Conservation (phyloP, 345 rosid species). For the Sapria himalayana region DNA sequence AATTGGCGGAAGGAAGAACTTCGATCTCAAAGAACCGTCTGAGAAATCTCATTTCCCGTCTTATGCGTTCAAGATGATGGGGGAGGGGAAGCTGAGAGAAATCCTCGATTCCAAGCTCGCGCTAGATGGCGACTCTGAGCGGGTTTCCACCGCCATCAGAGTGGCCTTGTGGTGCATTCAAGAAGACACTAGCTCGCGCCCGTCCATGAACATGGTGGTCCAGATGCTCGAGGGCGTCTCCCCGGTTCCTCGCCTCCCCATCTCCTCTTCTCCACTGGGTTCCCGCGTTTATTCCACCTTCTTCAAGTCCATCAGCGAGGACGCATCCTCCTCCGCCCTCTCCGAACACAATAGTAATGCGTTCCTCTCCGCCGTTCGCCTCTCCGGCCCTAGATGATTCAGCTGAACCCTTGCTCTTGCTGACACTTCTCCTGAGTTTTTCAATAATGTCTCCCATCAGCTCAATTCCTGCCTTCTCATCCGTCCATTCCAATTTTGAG, state of each 20-base stretch:
- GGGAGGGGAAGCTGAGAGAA: conserved; percentile 53
- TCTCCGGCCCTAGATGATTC: conserved; percentile 86
- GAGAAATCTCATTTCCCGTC: conserved; percentile 81
- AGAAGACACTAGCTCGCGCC: conserved; percentile 66
- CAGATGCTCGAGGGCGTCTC: conserved; percentile 90
- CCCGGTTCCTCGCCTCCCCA: conserved; percentile 40
- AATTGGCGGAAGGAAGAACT: conserved; percentile 78
- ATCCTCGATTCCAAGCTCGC: conserved; percentile 41
- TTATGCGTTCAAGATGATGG: conserved; percentile 75
- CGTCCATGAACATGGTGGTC: conserved; percentile 67
- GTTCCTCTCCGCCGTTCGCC: conserved; percentile 50
- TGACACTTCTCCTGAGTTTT: too few relatives aligned
- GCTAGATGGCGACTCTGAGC: conserved; percentile 21
- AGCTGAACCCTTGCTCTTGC: too few relatives aligned
- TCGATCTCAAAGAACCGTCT: conserved; percentile 26
- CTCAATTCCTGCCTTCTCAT: too few relatives aligned
- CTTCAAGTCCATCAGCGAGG: conserved; percentile 30
- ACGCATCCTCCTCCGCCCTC: conserved; percentile 52
- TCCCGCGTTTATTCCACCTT: conserved; percentile 30
- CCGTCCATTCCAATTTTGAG: too few relatives aligned
- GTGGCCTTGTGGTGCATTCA: conserved; percentile 91
- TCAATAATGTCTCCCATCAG: too few relatives aligned
- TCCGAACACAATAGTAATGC: conserved; percentile 56
- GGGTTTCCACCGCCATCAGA: conserved; percentile 31
- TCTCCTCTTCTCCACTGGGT: conserved; percentile 32